Conservation (phyloP, 2,329 filamentous ascomycete genomes). For the Colletotrichum echinochloae region DNA sequence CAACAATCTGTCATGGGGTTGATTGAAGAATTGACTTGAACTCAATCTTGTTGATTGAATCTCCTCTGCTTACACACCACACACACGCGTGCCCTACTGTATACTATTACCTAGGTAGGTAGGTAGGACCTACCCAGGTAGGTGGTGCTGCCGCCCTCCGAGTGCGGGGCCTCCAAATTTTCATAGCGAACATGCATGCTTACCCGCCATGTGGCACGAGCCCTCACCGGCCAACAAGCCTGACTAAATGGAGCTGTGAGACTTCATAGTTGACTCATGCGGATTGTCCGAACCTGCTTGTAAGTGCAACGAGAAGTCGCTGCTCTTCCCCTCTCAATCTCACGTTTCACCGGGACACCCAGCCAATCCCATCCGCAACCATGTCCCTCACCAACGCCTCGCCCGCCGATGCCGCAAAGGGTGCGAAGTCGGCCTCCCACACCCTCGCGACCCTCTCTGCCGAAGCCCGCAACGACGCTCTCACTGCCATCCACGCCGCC, state of each 20-base stretch:
- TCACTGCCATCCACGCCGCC: slow-evolving; percentile 85
- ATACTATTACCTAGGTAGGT: too few relatives aligned
- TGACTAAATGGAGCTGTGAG: not conserved
- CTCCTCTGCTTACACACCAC: not conserved
- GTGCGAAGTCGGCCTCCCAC: slow-evolving; percentile 85
- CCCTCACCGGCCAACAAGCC: not conserved
- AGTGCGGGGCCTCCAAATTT: slow-evolving; percentile 39
- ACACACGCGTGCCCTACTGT: too few relatives aligned
- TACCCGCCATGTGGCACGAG: slow-evolving; percentile 15
- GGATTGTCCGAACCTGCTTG: not conserved
- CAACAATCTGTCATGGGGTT: not conserved
- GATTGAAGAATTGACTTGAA: slow-evolving; percentile 7
- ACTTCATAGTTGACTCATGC: slow-evolving; percentile 35
- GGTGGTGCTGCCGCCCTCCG: slow-evolving; percentile 22
- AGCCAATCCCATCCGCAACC: slow-evolving; percentile 24
- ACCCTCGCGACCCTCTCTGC: slow-evolving; percentile 83
- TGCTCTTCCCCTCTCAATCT: not conserved
- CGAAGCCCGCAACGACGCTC: slow-evolving; percentile 82
- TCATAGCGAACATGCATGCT: slow-evolving; percentile 12
- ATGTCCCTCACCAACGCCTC: slow-evolving; percentile 94
- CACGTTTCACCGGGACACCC: slow-evolving; percentile 1
- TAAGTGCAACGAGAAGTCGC: slow-evolving; percentile 5
- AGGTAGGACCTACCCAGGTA: too few relatives aligned
- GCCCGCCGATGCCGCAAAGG: slow-evolving; percentile 79
- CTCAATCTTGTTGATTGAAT: slow-evolving; percentile 1